Evolutionary conservation across 495 filamentous ascomycete genomes (phyloP).

Genomic region (Wilcoxina mikolae): DNA sequence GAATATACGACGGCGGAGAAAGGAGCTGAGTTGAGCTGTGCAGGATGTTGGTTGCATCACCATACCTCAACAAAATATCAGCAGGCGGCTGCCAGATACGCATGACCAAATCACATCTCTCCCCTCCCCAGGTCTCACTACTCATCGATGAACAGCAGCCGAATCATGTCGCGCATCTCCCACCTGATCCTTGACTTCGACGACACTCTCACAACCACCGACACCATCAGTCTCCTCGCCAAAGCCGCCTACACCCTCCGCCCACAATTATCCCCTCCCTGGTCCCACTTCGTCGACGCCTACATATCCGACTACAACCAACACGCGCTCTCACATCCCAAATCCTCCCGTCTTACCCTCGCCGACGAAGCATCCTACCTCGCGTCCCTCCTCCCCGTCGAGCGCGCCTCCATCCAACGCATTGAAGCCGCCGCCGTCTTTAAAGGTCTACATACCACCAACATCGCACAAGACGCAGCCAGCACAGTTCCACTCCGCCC

Average conservation of each 20-base stretch:
- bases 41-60: neutral
- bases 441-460: conserved; percentile 6
- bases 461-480: conserved; percentile 4
- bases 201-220: conserved; percentile 23
- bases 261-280: neutral
- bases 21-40: neutral
- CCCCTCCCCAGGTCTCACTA: neutral
- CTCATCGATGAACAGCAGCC: neutral
- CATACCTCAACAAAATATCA: neutral
- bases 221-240: conserved; percentile 19
- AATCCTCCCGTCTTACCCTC: conserved; percentile 11
- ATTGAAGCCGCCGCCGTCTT: conserved; percentile 21
- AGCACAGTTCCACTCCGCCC: conserved; percentile 4
- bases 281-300: conserved; percentile 10
- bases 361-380: conserved; percentile 13
- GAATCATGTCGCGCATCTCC: neutral
- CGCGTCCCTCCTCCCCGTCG: conserved; percentile 10
- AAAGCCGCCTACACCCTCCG: conserved; percentile 11
- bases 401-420: conserved; percentile 18
- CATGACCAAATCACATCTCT: neutral
- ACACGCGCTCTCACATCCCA: neutral
- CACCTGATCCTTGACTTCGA: conserved; percentile 25
- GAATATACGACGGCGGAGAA: no score
- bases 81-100: neutral
- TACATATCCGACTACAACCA: conserved; percentile 12